Evolutionary conservation across 2,329 filamentous ascomycete species (phyloP).

Genomic region (Aureobasidium sp.): DNA sequence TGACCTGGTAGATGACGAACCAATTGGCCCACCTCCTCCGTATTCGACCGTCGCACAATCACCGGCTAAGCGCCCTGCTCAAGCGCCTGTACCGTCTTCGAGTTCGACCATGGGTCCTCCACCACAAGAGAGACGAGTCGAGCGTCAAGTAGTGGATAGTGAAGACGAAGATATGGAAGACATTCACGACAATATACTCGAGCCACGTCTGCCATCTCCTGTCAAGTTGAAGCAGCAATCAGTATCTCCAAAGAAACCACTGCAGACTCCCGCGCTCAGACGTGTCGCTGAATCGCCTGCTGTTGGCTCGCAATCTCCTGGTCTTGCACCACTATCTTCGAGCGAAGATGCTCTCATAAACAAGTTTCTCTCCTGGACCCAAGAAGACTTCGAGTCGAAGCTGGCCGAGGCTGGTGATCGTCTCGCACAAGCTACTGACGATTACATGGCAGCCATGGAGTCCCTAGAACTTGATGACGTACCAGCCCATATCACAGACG

Average conservation of each 20-base stretch:
- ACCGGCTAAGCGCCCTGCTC: background rate
- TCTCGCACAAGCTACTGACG: conserved; percentile 9
- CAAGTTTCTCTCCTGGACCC: conserved; percentile 1
- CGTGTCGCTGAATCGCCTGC: background rate
- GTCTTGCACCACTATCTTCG: background rate
- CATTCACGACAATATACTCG: conserved; percentile 1
- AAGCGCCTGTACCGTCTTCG: conserved; percentile 1
- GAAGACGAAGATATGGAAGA: conserved; percentile 11
- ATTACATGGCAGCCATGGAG: conserved; percentile 10
- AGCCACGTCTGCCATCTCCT: conserved; percentile 1
- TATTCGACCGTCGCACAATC: conserved; percentile 34
- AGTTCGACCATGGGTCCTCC: conserved; percentile 7
- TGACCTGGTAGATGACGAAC: conserved; percentile 21
- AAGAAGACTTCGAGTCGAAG: background rate
- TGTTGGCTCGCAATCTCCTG: background rate
- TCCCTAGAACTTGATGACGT: conserved; percentile 9
- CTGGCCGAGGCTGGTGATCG: background rate
- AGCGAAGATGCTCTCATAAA: conserved; percentile 8
- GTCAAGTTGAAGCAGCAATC: conserved; percentile 10
- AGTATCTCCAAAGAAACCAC: background rate
- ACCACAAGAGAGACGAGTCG: background rate
- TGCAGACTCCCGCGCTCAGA: background rate
- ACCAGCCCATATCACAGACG: background rate
- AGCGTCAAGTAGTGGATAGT: conserved; percentile 1
- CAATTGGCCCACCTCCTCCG: conserved; percentile 29